Percentiles rank a stretch among this genome's conserved stretches.
phyloP scores from a whole-genome alignment of 345 rosid genomes.

The Citrus sinensis region DVS_A1.0 CM039166.1:18265001-18265500 shows the following conservation, averaged over 20 bases:
- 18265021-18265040: constrained; percentile 87
- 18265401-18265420: background rate
- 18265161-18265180: background rate
- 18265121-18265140: background rate
- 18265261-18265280: background rate
- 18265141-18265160: background rate
- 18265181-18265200: background rate
- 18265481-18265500: background rate
- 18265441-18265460: background rate
- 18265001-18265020: background rate
- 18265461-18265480: too few species aligned
- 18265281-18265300: background rate
- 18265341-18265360: background rate
- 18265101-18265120: background rate
- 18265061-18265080: constrained; percentile 98
- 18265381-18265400: background rate
- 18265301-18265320: background rate
- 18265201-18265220: background rate
- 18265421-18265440: background rate
- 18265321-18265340: too few species aligned
- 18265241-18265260: background rate
- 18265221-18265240: background rate
- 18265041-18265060: constrained; percentile 92
- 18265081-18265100: constrained; percentile 32
- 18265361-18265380: background rate